phyloP scores from a whole-genome alignment of 805 yeast species.

The Naumovozyma castellii region DNA sequence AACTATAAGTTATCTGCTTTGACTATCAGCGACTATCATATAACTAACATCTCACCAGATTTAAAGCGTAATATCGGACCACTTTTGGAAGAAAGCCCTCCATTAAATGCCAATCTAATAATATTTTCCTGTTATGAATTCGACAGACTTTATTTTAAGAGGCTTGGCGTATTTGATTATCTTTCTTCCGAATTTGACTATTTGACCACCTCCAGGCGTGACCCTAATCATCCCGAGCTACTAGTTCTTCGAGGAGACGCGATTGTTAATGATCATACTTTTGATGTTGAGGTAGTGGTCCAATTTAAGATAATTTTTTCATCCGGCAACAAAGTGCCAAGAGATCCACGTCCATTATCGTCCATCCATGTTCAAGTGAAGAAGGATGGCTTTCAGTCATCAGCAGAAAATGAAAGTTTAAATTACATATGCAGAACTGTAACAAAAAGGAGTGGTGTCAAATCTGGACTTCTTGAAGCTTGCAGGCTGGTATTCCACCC shows the following conservation, averaged over 20 bases:
- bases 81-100: too few relatives aligned
- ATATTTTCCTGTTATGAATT: slow-evolving; percentile 20
- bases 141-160: slow-evolving; percentile 12
- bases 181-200: slow-evolving; percentile 2
- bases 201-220: background rate
- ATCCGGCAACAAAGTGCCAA: too few relatives aligned
- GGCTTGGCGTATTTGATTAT: slow-evolving; percentile 5
- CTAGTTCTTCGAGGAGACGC: too few relatives aligned
- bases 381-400: too few relatives aligned
- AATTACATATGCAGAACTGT: background rate
- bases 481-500: slow-evolving; percentile 1
- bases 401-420: too few relatives aligned
- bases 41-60: background rate
- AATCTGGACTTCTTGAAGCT: background rate
- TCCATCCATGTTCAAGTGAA: too few relatives aligned
- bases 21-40: background rate
- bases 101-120: slow-evolving; percentile 6
- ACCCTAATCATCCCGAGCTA: too few relatives aligned
- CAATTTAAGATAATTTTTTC: too few relatives aligned
- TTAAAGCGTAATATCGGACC: too few relatives aligned
- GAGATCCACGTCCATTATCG: too few relatives aligned
- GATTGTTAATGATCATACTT: too few relatives aligned
- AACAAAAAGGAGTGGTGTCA: background rate
- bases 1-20: slow-evolving; percentile 2
- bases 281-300: too few relatives aligned